Base-by-base conservation (phyloP, 305 asterid species). In the Rubia tinctorum region DNA sequence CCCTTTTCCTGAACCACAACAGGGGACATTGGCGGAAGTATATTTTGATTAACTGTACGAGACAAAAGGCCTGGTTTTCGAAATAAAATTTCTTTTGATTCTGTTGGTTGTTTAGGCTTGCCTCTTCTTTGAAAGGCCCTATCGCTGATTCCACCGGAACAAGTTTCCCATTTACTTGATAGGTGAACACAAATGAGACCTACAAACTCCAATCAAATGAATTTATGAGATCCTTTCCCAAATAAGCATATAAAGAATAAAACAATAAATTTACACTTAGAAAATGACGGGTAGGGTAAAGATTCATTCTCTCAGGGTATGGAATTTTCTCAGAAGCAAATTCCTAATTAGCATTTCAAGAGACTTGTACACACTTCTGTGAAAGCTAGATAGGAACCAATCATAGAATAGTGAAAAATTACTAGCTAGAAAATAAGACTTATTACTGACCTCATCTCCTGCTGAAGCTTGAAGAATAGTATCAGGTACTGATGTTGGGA, bases 161-260 rank as follows among this genome's bases (percentile, higher is more conserved):
- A 66, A 95, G 96, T 86, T 95, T 92, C 76, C 98, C 99, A 12
- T 71, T 92, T 62, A 92, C 88, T 91, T 95, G 99, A 80, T 90
- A 89, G 51, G 96, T 92, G 80, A 95, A 95, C 64, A 92, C 97
- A 87, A 92, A 95, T 20, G 99, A 90, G 72, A 95, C 96, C 99
- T 95, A 89, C 78, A 83, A 78, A 64, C 74, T 45, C 55, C 60
- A 55, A 55, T n/a, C 25, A 43, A 42, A 70, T 49, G 56, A 59
- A 69, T 75, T 78, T 72, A 73, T 66, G 17, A 71, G 64, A 56
- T 56, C 65, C 71, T 69, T 42, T 25, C 62, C 56, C 56, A 67
- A 73, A 45, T 45, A 1, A 70, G 23, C 72, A 64, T 71, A 51
- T 30, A 72, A 66, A 44, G 12, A 55, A 34, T 2, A 12, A 55